These are phyloP conservation scores for Elsinoe fawcettii DNA, from an alignment of 2,329 filamentous ascomycete genomes.

Conservation along the genomic window DNA sequence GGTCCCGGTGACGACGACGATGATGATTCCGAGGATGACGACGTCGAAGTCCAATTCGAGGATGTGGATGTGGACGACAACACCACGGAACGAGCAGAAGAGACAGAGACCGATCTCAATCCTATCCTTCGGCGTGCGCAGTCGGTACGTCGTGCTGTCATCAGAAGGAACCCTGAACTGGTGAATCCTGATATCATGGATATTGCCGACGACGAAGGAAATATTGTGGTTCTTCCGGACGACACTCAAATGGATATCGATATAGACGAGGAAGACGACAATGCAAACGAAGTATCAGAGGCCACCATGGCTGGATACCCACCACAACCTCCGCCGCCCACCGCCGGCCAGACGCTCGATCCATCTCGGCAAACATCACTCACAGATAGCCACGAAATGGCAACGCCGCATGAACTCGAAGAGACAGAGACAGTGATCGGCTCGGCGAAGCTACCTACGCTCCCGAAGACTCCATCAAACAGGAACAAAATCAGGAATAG, in stretches of 20 bases:
- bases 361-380: slow-evolving; percentile 3
- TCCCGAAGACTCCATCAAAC: slow-evolving; percentile 70
- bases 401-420: slow-evolving; percentile 45
- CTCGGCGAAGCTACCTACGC: slow-evolving; percentile 58
- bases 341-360: slow-evolving; percentile 18
- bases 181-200: slow-evolving; percentile 42
- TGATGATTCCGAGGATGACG: slow-evolving; percentile 37
- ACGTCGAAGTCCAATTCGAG: slow-evolving; percentile 35
- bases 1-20: slow-evolving; percentile 22
- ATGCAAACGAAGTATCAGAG: slow-evolving; percentile 67
- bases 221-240: slow-evolving; percentile 22
- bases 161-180: neutral
- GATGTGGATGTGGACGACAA: slow-evolving; percentile 43
- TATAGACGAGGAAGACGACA: slow-evolving; percentile 35
- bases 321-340: slow-evolving; percentile 54
- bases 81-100: slow-evolving; percentile 35
- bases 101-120: slow-evolving; percentile 24
- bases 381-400: slow-evolving; percentile 8
- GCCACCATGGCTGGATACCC: slow-evolving; percentile 70
- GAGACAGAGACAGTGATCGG: slow-evolving; percentile 60
- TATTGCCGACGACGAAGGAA: slow-evolving; percentile 33
- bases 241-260: slow-evolving; percentile 45
- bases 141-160: slow-evolving; percentile 19
- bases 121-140: slow-evolving; percentile 29
- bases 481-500: slow-evolving; percentile 45